Conservation (phyloP, 2,329 filamentous ascomycete species). For the Xylariales sp. region DNA sequence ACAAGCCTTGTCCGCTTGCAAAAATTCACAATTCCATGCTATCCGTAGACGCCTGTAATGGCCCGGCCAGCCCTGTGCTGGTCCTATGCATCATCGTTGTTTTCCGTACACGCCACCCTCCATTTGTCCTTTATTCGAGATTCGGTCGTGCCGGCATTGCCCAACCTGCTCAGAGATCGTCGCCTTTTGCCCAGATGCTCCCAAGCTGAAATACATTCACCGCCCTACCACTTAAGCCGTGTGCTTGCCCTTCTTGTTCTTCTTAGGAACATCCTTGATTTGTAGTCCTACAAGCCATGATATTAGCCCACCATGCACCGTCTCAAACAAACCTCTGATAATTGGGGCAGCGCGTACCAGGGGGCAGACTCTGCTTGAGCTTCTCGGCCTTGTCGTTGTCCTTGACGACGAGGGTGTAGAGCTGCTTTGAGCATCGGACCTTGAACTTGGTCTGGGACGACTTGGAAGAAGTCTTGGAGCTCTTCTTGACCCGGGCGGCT, state of each 20-base stretch:
- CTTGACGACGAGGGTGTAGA: conserved; percentile 99
- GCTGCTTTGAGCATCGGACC: conserved; percentile 95
- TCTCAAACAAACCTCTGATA: neutral
- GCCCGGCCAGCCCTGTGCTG: conserved; percentile 49
- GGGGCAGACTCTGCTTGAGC: conserved; percentile 98
- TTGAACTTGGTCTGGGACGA: conserved; percentile 99
- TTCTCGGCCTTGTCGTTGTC: conserved; percentile 99
- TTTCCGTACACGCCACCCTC: conserved; percentile 38
- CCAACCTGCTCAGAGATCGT: conserved; percentile 32
- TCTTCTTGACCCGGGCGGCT: conserved; percentile 97
- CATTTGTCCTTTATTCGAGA: conserved; percentile 36
- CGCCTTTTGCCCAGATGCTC: conserved; percentile 35
- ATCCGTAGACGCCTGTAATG: conserved; percentile 67
- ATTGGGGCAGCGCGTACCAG: conserved; percentile 73
- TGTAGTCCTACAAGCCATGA: conserved; percentile 56
- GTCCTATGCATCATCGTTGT: conserved; percentile 45
- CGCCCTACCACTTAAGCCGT: conserved; percentile 49
- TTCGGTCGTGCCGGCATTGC: conserved; percentile 37
- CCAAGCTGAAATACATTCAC: conserved; percentile 21
- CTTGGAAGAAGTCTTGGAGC: conserved; percentile 83
- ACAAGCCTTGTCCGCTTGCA: conserved; percentile 49
- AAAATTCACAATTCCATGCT: conserved; percentile 61
- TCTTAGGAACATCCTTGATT: conserved; percentile 67
- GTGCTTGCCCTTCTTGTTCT: conserved; percentile 62
- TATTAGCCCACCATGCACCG: conserved; percentile 36